Conservation (phyloP, 1,284 basidiomycete species). For the Ceratorhiza oryzae-sativae region DNA sequence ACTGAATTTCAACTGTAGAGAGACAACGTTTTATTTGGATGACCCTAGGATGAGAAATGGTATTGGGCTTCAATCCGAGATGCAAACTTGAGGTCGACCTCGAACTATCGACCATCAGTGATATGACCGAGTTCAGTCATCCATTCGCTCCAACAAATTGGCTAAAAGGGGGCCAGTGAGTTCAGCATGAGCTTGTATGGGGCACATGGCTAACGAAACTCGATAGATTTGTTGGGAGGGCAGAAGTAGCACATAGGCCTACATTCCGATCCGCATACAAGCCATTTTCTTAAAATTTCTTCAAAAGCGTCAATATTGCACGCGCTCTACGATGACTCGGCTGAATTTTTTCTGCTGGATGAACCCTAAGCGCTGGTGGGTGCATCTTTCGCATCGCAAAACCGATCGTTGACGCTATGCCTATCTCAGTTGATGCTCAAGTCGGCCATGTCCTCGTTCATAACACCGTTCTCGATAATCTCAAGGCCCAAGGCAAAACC, state of each 20-base stretch:
- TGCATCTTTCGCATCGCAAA: background rate
- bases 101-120: conserved; percentile 73
- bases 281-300: background rate
- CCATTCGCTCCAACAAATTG: conserved; percentile 57
- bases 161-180: conserved; percentile 71
- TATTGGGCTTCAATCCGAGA: conserved; percentile 72
- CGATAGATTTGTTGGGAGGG: conserved; percentile 63
- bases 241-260: conserved; percentile 68
- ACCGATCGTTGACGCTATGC: conserved; percentile 51
- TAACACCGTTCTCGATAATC: conserved; percentile 73
- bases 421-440: conserved; percentile 79
- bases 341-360: conserved; percentile 86
- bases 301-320: conserved; percentile 57
- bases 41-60: conserved; percentile 67
- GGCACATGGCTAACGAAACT: conserved; percentile 71
- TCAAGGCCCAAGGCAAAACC: conserved; percentile 66
- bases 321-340: conserved; percentile 82
- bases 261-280: conserved; percentile 49
- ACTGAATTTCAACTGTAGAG: conserved; percentile 49
- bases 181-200: conserved; percentile 62
- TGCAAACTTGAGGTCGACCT: conserved; percentile 72
- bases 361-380: conserved; percentile 77
- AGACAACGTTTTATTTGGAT: conserved; percentile 74
- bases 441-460: conserved; percentile 87
- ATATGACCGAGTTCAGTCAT: conserved; percentile 67